Base-by-base conservation (phyloP, 352 stramenopile species). In the Pythium plurisporium region DNA sequence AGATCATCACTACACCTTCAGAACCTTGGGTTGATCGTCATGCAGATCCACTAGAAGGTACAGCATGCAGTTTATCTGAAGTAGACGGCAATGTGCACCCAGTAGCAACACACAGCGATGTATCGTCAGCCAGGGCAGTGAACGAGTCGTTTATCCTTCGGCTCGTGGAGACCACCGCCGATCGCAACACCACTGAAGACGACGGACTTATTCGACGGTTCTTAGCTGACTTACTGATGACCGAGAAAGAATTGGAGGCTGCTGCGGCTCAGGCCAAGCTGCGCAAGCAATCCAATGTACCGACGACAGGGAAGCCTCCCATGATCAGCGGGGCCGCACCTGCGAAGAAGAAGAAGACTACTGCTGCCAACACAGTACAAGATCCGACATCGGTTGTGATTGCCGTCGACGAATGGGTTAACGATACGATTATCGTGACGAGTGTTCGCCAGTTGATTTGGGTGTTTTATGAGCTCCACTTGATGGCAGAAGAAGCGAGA, bases 381-480 rank as follows among this genome's bases (percentile, higher is more conserved):
- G 58, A 65, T 33, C 58, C 50, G 2, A 42, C 22, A 5, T 17
- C 26, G 9, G 43, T 60, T 4, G 17, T 22, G 14, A 29, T 58
- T 0, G 27, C 51, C 1, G 15, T 44, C 0, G 29, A 61, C 3
- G 51, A 67, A 5, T 61, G 51, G 59, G 38, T 46, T 8, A 22
- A 31, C 8, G 60, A 67, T 22, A 22, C 30, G 0, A 27, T 41
- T 1, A 36, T 62, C 2, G 48, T 69, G 1, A 15, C 26, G 4
- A 57, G 47, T 14, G 55, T 60, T 4, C 50, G 68, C n/a, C 65
- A 82, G 37, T 45, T 89, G 14, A 64, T 81, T 2, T 80, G 67
- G 68, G 44, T 65, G 7, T 77, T 89, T 43, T 87, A 87, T 49
- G 74, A 87, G 38, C 72, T 72, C 12, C 86, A 86, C 43, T 51